Conservation (phyloP, 2,329 filamentous ascomycete genomes). For the Penicillium sp. region DNA sequence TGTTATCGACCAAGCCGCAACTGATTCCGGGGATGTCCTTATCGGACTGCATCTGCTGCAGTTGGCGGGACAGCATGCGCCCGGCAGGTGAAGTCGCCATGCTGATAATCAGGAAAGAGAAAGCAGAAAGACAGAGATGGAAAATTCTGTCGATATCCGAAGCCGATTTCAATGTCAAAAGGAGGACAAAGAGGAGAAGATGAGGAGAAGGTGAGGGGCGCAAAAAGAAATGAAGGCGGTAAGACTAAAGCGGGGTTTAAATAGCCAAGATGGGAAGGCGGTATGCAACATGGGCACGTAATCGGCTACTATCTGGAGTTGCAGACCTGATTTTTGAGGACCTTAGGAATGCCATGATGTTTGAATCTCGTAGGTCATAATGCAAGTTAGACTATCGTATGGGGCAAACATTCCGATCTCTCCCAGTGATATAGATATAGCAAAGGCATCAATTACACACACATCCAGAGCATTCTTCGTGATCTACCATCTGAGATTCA, state of each 20-base stretch:
- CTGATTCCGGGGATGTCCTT: slow-evolving; percentile 92
- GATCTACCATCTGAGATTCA: not conserved
- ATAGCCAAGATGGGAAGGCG: not conserved
- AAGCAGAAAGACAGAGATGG: not conserved
- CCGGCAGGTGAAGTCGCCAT: slow-evolving; percentile 41
- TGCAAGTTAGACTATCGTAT: not conserved
- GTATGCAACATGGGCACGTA: not conserved
- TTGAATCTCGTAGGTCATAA: not conserved
- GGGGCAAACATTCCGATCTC: not conserved
- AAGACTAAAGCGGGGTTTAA: slow-evolving; percentile 7
- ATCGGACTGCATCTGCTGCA: slow-evolving; percentile 86
- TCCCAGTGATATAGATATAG: not conserved
- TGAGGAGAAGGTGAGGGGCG: slow-evolving; percentile 8
- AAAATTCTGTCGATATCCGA: not conserved
- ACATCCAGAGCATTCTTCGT: not conserved
- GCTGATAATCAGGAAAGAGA: slow-evolving; percentile 3
- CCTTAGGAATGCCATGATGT: not conserved
- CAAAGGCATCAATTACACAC: not conserved
- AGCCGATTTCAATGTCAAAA: not conserved
- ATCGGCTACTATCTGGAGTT: not conserved
- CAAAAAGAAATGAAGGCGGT: slow-evolving; percentile 17
- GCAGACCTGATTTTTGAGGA: not conserved
- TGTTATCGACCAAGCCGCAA: slow-evolving; percentile 74
- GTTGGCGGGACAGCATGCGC: slow-evolving; percentile 68
- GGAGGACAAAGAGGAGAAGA: not conserved